These are phyloP conservation scores for Panicum virgatum DNA, from an alignment of 202 grass and related monocot species.

Conservation along the genomic window DNA sequence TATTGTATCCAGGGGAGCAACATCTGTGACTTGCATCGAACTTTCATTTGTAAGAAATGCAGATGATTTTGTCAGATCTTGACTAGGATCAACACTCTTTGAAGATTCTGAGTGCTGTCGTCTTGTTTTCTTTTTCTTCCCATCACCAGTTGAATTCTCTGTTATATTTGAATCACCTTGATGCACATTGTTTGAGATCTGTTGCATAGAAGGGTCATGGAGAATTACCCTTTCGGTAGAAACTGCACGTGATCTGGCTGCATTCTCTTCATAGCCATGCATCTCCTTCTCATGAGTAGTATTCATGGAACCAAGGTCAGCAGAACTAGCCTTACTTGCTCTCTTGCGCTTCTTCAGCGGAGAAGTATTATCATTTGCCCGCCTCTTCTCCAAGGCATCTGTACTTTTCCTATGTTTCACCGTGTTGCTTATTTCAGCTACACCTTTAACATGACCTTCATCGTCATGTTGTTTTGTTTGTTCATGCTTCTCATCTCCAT, in stretches of 20 bases:
- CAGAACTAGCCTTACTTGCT: constrained; percentile 22
- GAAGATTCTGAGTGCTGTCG: constrained; percentile 39
- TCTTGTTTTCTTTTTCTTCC: constrained; percentile 65
- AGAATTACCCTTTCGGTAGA: constrained; percentile 38
- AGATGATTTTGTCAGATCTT: constrained; percentile 46
- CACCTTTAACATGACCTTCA: constrained; percentile 21
- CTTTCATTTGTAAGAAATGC: constrained; percentile 29
- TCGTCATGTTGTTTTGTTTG: constrained; percentile 14
- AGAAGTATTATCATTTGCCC: not conserved
- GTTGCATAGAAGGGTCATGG: constrained; percentile 29
- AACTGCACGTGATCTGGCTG: constrained; percentile 33
- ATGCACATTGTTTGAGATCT: constrained; percentile 33
- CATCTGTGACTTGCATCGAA: constrained; percentile 29
- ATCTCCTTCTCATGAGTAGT: not conserved
- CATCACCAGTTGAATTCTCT: constrained; percentile 45
- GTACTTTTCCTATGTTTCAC: constrained; percentile 32
- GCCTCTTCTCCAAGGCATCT: constrained; percentile 36
- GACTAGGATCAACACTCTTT: constrained; percentile 39
- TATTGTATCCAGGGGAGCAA: constrained; percentile 28
- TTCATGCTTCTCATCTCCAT: constrained; percentile 6
- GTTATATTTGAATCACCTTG: constrained; percentile 38
- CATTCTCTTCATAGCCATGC: constrained; percentile 18
- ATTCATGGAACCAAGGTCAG: constrained; percentile 1
- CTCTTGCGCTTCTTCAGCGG: constrained; percentile 30
- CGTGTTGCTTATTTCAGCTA: constrained; percentile 31